Percentiles rank a stretch among this genome's conserved stretches.
These are phyloP conservation scores for Cordyceps javanica DNA, from an alignment of 2,329 filamentous ascomycete species.

Conservation along the genomic window DNA sequence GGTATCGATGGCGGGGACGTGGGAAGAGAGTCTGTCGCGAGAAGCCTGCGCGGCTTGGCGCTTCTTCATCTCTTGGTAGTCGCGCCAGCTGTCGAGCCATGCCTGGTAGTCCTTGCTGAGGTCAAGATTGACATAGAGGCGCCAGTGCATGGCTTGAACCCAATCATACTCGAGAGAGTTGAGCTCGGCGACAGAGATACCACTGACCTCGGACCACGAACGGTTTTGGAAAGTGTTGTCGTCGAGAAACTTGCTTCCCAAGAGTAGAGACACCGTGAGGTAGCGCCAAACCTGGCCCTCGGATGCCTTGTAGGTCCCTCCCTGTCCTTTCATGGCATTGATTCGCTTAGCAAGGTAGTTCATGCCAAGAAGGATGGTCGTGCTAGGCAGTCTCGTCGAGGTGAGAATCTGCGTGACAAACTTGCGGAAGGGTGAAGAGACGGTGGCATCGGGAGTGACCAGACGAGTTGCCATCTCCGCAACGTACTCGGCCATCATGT, in stretches of 20 bases:
- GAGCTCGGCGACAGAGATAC: slow-evolving; percentile 75
- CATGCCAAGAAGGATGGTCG: slow-evolving; percentile 84
- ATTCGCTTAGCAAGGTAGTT: slow-evolving; percentile 83
- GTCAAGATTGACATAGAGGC: slow-evolving; percentile 79
- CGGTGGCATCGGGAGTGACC: slow-evolving; percentile 43
- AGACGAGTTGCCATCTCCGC: slow-evolving; percentile 72
- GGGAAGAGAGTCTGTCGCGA: slow-evolving; percentile 44
- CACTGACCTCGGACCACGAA: slow-evolving; percentile 93
- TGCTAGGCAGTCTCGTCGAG: slow-evolving; percentile 82
- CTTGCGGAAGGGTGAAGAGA: slow-evolving; percentile 75
- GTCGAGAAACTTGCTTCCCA: slow-evolving; percentile 93
- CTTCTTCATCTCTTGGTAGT: slow-evolving; percentile 52
- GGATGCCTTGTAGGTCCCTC: slow-evolving; percentile 47
- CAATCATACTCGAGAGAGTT: slow-evolving; percentile 84
- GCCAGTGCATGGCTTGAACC: slow-evolving; percentile 76
- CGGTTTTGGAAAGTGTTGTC: slow-evolving; percentile 98
- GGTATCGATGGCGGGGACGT: slow-evolving; percentile 43
- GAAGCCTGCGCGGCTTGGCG: slow-evolving; percentile 40
- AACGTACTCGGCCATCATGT: slow-evolving; percentile 92
- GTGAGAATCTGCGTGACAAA: slow-evolving; percentile 88
- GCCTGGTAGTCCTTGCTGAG: slow-evolving; percentile 65
- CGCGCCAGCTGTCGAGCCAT: slow-evolving; percentile 55
- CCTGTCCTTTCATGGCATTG: slow-evolving; percentile 58
- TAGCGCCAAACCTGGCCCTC: slow-evolving; percentile 79
- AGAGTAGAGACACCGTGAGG: slow-evolving; percentile 74